Percentiles rank a stretch among this genome's conserved stretches.
Evolutionary conservation across 129 eudicot species (phyloP).

Genomic region (Cynara cardunculus): DNA sequence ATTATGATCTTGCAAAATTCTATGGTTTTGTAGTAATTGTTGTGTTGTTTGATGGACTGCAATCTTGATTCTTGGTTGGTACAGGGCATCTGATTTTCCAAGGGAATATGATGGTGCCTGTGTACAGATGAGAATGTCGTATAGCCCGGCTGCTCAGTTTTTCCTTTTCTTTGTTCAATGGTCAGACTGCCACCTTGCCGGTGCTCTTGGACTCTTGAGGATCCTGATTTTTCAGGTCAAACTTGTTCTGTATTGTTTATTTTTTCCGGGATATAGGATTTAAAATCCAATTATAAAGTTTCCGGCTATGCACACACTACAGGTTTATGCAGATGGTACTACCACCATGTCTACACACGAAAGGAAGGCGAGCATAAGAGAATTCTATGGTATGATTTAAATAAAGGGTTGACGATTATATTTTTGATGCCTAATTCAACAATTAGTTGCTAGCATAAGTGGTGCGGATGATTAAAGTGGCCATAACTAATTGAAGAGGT

Average conservation of each 20-base stretch:
- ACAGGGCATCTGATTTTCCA: constrained; percentile 85
- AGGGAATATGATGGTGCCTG: constrained; percentile 93
- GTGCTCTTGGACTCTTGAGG: constrained; percentile 86
- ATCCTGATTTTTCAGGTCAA: constrained; percentile 78
- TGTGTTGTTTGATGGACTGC: background rate
- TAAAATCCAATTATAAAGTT: background rate
- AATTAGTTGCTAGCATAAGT: background rate
- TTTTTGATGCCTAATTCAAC: background rate
- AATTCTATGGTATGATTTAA: constrained; percentile 63
- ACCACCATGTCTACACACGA: constrained; percentile 92
- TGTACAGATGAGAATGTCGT: constrained; percentile 93
- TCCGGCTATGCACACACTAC: background rate
- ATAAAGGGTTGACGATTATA: background rate
- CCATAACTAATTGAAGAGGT: background rate
- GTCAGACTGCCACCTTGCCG: constrained; percentile 91
- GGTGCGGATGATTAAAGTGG: background rate
- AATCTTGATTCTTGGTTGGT: background rate
- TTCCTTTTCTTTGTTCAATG: constrained; percentile 90
- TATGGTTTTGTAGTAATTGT: background rate
- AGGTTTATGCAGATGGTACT: constrained; percentile 97
- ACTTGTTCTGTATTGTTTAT: background rate
- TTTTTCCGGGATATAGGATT: background rate
- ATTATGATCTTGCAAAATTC: background rate
- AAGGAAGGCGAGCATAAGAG: constrained; percentile 89
- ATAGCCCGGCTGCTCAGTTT: constrained; percentile 87